phyloP scores from a whole-genome alignment of 352 stramenopile genomes.

The Phytophthora hibernalis region DNA sequence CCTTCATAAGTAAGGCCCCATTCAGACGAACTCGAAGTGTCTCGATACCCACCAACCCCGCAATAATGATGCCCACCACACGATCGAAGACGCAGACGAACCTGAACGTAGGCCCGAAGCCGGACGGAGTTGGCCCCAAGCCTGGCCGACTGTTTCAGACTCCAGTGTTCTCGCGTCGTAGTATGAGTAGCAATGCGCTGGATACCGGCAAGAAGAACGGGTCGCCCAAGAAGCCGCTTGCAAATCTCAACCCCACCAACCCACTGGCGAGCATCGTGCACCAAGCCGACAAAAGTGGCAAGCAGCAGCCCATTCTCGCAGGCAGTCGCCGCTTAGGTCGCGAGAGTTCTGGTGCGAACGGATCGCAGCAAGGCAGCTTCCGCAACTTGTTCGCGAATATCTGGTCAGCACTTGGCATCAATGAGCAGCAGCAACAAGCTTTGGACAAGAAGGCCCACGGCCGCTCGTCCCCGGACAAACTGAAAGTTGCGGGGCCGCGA shows the following conservation, averaged over 20 bases:
- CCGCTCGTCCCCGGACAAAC: conserved; percentile 30
- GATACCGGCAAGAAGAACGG: conserved; percentile 34
- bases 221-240: conserved; percentile 49
- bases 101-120: conserved; percentile 27
- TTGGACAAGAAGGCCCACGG: conserved; percentile 38
- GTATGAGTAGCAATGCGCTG: conserved; percentile 53
- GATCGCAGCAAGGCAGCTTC: conserved; percentile 53
- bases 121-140: conserved; percentile 33
- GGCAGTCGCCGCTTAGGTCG: conserved; percentile 29
- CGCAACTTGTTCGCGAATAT: conserved; percentile 77
- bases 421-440: conserved; percentile 62
- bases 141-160: conserved; percentile 58
- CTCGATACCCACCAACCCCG: conserved; percentile 1
- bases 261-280: conserved; percentile 71
- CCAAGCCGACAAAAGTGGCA: conserved; percentile 69
- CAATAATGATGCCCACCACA: conserved; percentile 30
- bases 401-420: conserved; percentile 67
- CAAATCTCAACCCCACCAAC: conserved; percentile 42
- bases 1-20: conserved; percentile 3
- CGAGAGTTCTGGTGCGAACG: conserved; percentile 35
- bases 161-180: conserved; percentile 74
- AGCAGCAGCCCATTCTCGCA: conserved; percentile 48
- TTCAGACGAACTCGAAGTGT: conserved; percentile 11
- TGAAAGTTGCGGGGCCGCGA: conserved; percentile 27
- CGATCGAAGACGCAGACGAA: conserved; percentile 47